Base-by-base conservation (phyloP, 352 stramenopile species). In the Thalassiosira hispida region DNA sequence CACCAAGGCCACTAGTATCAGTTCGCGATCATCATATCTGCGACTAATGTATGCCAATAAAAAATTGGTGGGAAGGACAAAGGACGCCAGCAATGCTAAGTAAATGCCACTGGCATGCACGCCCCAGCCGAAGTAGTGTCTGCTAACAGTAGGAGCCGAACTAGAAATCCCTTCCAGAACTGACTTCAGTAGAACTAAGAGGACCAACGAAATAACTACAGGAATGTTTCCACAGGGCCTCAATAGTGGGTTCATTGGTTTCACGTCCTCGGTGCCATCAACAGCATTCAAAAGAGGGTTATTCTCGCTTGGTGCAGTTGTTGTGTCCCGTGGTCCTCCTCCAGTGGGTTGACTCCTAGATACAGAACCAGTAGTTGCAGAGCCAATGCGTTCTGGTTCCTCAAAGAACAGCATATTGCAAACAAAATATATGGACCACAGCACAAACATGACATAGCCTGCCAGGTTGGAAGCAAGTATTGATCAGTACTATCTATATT, bases 41-140 rank as follows among this genome's bases (percentile, higher is more conserved):
- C 94, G 92, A 73, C 93, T 96, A 56, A 98, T 88, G 75, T 92
- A 95, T 49, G 94, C 95, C 20, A 98, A 94, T 16, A 95, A 77
- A 52, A 96, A 87, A 68, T 97, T 98, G 33, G 93, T 96, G 16
- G 96, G 96, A 72, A 98, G 97, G 92, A 97, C 96, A 47, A 97
- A 86, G 42, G 97, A 79, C 6, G 94, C 95, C 12, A 97, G 78
- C 22, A 94, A 88, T 25, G 94, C 94, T 52, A 98, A 84, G 73
- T 96, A 97, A 29, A 96, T 85, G 18, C 95, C 95, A 52, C 92
- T 94, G 47, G 92, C 83, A 38, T 88, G 95, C 25, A 92, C 94
- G 65, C 90, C 88, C 95, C 95, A 98, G 8, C 87, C 81, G 79
- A 98, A 98, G 72, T 98, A 96, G 44, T 76, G 87, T 40, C 92